phyloP scores from a whole-genome alignment of 192 early-diverging fungal species.

The Linnemannia exigua region DNA sequence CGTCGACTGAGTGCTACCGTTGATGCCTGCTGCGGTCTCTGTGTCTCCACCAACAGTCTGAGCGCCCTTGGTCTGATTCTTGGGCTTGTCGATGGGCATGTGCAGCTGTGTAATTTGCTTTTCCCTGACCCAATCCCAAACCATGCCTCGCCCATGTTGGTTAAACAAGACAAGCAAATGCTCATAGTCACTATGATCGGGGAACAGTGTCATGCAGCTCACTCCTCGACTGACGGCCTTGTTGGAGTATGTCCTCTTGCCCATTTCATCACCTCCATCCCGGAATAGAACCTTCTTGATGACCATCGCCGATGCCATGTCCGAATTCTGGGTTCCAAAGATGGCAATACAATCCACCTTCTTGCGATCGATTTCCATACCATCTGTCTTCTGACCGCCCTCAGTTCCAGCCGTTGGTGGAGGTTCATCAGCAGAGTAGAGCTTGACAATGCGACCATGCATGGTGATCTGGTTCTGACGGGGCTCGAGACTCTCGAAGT shows the following conservation, averaged over 20 bases:
- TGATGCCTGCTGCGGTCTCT: not conserved
- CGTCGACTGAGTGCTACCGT: not conserved
- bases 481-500: slow-evolving; percentile 19
- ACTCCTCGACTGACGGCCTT: slow-evolving; percentile 36
- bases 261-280: not conserved
- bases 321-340: slow-evolving; percentile 39
- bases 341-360: slow-evolving; percentile 36
- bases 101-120: slow-evolving; percentile 26
- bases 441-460: slow-evolving; percentile 27
- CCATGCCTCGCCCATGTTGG: slow-evolving; percentile 31
- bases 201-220: slow-evolving; percentile 46
- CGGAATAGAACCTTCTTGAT: slow-evolving; percentile 35
- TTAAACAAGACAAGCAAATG: slow-evolving; percentile 37
- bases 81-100: slow-evolving; percentile 9
- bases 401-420: not conserved
- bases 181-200: slow-evolving; percentile 29
- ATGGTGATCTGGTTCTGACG: not conserved
- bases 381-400: not conserved
- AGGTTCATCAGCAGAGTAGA: slow-evolving; percentile 18
- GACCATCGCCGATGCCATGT: slow-evolving; percentile 22
- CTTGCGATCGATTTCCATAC: not conserved
- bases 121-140: slow-evolving; percentile 53
- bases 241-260: not conserved
- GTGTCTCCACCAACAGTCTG: not conserved
- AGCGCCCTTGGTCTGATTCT: not conserved